Base-by-base conservation (phyloP, 2,329 filamentous ascomycete genomes). In the Blastomyces parvus region DNA sequence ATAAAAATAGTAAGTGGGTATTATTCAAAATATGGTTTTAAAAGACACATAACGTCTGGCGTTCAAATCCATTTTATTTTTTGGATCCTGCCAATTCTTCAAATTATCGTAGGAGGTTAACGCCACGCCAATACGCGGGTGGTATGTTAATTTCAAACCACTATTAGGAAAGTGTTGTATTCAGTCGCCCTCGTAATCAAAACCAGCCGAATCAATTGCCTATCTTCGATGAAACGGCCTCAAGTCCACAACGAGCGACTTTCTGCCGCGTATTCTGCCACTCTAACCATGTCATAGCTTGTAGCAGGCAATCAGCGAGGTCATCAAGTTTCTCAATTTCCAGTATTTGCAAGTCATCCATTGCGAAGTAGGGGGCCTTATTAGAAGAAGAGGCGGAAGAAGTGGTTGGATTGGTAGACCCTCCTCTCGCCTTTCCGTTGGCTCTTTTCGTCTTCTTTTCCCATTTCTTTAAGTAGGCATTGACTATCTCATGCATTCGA, bases 301-400 rank as follows among this genome's bases (percentile, higher is more conserved):
- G 90, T 62, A 94, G 73, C 33, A 94, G 76, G 71, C 87, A 89
- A 77, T 95, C 90, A 0, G 90, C 88, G 59, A 95, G 76, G 77
- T 95, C 90, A 74, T 95, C 90, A 61, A 93, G 74, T 74, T 94
- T 94, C n/a, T 70, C 73, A 42, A 74, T 68, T 36, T 66, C 60
- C 3, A 58, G 11, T n/a, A 48, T 30, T 14, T 52, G 42, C 4
- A 67, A 53, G 63, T 69, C 52, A 65, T 69, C 46, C 9, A 62
- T 33, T 27, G 44, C 38, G 36, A 22, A 61, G 62, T 65, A 70
- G 62, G 56, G 64, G 56, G 44, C 14, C 55, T 67, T 71, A 61
- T 68, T 55, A 7, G 46, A 42, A 27, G 53, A 30, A 25, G 50
- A 11, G 5, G 36, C 13, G 7, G 33, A 33, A 27, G 17, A 30